These are phyloP conservation scores for Eurotiales sp. DNA, from an alignment of 2,329 filamentous ascomycete genomes.

Conservation along the genomic window DNA sequence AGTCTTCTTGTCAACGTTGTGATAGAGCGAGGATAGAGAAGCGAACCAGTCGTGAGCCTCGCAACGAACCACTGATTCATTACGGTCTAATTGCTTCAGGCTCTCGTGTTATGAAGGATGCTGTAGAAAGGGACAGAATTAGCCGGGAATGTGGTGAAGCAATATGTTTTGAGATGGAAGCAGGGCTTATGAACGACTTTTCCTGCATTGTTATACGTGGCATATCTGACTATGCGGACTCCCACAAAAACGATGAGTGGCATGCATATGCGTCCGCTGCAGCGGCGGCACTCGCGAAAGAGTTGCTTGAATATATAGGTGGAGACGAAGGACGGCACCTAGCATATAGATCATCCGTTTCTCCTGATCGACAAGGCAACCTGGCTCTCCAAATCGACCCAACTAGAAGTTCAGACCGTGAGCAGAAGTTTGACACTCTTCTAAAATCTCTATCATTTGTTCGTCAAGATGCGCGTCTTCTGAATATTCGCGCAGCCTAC, in stretches of 20 bases:
- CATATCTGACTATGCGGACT: conserved; percentile 16
- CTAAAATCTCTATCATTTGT: neutral
- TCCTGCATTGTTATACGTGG: conserved; percentile 12
- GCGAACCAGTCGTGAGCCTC: neutral
- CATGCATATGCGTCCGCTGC: conserved; percentile 13
- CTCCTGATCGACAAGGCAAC: neutral
- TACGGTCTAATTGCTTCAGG: neutral
- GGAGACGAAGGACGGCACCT: neutral
- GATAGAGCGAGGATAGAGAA: neutral
- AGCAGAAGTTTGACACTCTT: neutral
- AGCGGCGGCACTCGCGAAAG: conserved; percentile 13
- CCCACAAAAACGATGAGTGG: conserved; percentile 16
- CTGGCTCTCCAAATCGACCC: neutral
- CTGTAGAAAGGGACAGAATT: conserved; percentile 4
- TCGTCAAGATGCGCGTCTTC: neutral
- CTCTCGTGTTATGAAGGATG: neutral
- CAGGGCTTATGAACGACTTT: neutral
- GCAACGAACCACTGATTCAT: neutral
- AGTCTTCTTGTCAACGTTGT: neutral
- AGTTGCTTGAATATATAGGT: neutral
- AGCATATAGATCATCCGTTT: neutral
- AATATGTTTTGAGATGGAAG: neutral
- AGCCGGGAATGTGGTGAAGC: neutral
- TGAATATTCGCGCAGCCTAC: neutral
- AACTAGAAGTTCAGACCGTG: neutral